Evolutionary conservation across 768 basidiomycete species (phyloP).

Genomic region (Lactarius deliciosus): DNA sequence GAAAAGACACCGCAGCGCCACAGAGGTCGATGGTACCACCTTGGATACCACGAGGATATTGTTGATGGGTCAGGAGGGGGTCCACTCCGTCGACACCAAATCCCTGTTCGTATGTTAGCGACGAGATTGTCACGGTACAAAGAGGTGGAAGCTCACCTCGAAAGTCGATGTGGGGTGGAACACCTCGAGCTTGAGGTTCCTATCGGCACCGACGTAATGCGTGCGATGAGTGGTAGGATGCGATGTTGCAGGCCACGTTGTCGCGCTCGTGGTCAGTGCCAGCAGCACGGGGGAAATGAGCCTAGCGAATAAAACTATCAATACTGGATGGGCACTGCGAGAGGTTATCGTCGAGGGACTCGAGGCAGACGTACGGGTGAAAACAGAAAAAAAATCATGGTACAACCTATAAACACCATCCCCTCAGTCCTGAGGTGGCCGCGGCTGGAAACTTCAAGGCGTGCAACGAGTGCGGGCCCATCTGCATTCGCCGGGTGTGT

Average conservation of each 20-base stretch:
- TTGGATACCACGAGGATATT: slow-evolving; percentile 22
- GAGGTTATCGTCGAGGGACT: neutral
- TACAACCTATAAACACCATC: neutral
- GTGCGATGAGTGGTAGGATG: slow-evolving; percentile 32
- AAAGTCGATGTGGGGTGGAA: slow-evolving; percentile 35
- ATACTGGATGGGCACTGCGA: neutral
- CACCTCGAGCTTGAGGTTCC: slow-evolving; percentile 27
- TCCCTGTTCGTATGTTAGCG: slow-evolving; percentile 26
- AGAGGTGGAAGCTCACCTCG: slow-evolving; percentile 29
- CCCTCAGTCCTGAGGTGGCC: too few relatives aligned
- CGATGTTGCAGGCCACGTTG: slow-evolving; percentile 25
- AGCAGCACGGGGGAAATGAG: slow-evolving; percentile 30
- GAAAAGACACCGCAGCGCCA: slow-evolving; percentile 32
- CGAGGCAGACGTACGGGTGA: neutral
- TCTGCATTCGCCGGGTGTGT: too few relatives aligned
- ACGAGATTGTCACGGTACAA: neutral
- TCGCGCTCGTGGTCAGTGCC: slow-evolving; percentile 30
- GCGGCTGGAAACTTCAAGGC: too few relatives aligned
- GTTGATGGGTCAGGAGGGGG: slow-evolving; percentile 27
- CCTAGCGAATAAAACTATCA: slow-evolving; percentile 30
- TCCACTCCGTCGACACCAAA: slow-evolving; percentile 32
- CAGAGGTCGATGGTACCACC: slow-evolving; percentile 24
- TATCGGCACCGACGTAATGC: slow-evolving; percentile 28
- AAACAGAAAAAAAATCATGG: neutral
- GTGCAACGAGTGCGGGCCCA: too few relatives aligned